Conservation (phyloP, 1,139 yeast species). For the Diutina scorzettiae region DNA sequence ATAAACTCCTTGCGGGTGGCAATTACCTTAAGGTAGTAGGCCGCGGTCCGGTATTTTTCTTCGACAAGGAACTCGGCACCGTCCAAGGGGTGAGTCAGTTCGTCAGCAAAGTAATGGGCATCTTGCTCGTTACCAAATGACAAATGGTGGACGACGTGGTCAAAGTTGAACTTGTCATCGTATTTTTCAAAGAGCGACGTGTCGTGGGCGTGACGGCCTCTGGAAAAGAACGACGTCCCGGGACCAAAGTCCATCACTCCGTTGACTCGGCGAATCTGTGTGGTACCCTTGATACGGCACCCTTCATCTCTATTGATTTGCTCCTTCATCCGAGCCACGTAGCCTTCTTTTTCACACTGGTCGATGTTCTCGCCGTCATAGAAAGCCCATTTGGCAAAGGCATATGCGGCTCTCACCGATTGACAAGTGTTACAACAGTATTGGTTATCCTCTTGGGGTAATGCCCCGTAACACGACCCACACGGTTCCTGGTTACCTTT, state of each 20-base stretch:
- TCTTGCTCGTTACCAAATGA: conserved; percentile 53
- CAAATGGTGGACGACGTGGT: conserved; percentile 67
- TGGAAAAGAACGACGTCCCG: conserved; percentile 52
- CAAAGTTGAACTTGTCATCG: conserved; percentile 47
- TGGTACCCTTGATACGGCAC: conserved; percentile 72
- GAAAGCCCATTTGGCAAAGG: conserved; percentile 74
- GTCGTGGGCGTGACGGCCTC: conserved; percentile 71
- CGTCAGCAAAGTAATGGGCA: conserved; percentile 1
- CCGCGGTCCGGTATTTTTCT: conserved; percentile 51
- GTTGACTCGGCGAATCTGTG: conserved; percentile 71
- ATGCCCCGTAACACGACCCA: conserved; percentile 87
- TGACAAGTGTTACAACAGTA: conserved; percentile 82
- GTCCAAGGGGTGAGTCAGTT: conserved; percentile 63
- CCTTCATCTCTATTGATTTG: conserved; percentile 59
- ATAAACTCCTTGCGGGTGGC: conserved; percentile 75
- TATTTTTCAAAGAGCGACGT: conserved; percentile 53
- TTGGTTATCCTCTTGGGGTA: conserved; percentile 46
- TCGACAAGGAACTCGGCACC: conserved; percentile 29
- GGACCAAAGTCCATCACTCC: conserved; percentile 96
- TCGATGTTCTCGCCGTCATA: conserved; percentile 75
- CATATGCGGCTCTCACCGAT: conserved; percentile 70
- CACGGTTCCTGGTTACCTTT: conserved; percentile 25
- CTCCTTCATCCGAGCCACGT: conserved; percentile 46
- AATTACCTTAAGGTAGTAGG: conserved; percentile 82
- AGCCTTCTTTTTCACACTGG: conserved; percentile 87